Base-by-base conservation (phyloP, 2,329 filamentous ascomycete genomes). In the Daldinia sp. region DNA sequence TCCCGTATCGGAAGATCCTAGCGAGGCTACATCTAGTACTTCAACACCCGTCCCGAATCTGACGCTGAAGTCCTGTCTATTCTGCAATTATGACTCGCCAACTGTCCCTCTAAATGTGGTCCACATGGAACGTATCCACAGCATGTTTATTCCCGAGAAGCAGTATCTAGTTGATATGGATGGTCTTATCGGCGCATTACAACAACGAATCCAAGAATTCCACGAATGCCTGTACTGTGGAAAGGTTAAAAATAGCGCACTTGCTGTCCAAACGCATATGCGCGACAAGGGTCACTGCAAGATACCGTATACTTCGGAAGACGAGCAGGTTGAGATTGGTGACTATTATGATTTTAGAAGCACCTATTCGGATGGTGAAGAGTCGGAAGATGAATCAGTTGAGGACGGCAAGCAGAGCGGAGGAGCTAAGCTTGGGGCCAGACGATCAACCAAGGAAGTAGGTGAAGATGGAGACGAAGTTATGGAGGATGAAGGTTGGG, bases 321-420 rank as follows among this genome's bases (percentile, higher is more conserved):
- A 91, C 32, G 93, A 98, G 74, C 93, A 97, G 80, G 85, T 98
- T 27, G 93, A 96, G 58, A 92, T 99, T 73, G 95, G 95, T 58
- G 92, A 98, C 68, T 97, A 92, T 77, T 99, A 99, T 78, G 95
- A 99, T 75, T 99, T 99, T 84, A 87, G 92, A 68, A 92, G 91
- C 78, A 97, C 95, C 1, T 99, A 99, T 77, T 95, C 93, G 0
- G 95, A 98, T 72, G 87, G 84, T 9, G 91, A 86, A 13, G 85
- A 87, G 1, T 87, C 85, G 1, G 85, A 87, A 4, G 87, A 88
- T 19, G 83, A 77, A 30, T 74, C 74, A 3, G 77, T 77, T 3
- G 81, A 80, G 6, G 84, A 84, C 50, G 82, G 79, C 21, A 80
- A 80, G 25, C 79, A 81, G 35, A 79, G 78, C 7, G 82, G 85